Base-by-base conservation (phyloP, 2,329 filamentous ascomycete genomes). In the Penicillium sp. region DNA sequence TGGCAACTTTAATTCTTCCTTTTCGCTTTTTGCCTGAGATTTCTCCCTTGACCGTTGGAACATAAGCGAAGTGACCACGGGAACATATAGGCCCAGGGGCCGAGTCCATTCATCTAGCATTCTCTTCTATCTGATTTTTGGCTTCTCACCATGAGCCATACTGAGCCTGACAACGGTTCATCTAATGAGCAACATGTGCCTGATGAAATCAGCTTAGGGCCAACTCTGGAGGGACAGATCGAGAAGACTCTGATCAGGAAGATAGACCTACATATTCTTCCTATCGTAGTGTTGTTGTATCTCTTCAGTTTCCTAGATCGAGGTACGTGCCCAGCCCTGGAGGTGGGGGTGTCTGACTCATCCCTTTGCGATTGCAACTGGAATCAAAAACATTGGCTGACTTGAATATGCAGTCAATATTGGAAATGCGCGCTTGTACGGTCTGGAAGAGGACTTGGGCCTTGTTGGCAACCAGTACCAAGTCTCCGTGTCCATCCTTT, bases 271-370 rank as follows among this genome's bases (percentile, higher is more conserved):
- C 64, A 70, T 49, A 68, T 73, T 49, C 57, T 72, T 37, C 70
- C 70, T 1, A 66, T 71, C 24, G 62, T 72, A 10, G 66, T 73
- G 37, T 53, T 70, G 21, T 52, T 72, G 15, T 91, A 91, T 63
- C 74, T 89, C 13, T 81, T 89, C 57, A 85, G 82, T 57, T 90
- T 89, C 63, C 69, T 90, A 8, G 86, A 88, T 63, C 75, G 85
- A 65, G 74, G 69, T 57, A 43, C 24, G 56, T 53, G 45, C 26
- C 22, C 22, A 24, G 17, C 17, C 17, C 17, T 19, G 17, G 17
- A 19, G 22, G 28, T 37, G 35, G 38, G 42, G 31, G 29, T 45
- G 28, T 6, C 44, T 53, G 33, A 38, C 33, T 42, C 43, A 47
- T 39, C n/a, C 28, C 28, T 44, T 31, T 31, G 26, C 26, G n/a